Conservation (phyloP, 2,329 filamentous ascomycete species). For the Fusarium papillatum region DNA sequence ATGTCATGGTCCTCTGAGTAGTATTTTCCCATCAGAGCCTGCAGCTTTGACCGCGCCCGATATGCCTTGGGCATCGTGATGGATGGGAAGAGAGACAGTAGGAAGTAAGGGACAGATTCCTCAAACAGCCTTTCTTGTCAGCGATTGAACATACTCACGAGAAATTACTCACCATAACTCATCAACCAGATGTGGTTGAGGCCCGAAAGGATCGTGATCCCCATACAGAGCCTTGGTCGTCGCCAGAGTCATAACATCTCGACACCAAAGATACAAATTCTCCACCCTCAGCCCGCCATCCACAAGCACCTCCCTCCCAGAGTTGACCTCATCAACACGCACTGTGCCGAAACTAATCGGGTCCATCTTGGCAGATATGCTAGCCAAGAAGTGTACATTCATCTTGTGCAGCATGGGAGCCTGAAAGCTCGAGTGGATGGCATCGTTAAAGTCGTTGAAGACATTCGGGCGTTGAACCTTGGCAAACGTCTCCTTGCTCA, state of each 20-base stretch:
- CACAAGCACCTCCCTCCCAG: constrained; percentile 21
- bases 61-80: constrained; percentile 48
- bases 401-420: constrained; percentile 50
- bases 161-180: constrained; percentile 33
- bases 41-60: constrained; percentile 41
- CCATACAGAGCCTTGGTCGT: constrained; percentile 58
- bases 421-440: constrained; percentile 49
- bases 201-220: constrained; percentile 55
- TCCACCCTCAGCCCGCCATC: constrained; percentile 45
- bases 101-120: constrained; percentile 39
- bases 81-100: constrained; percentile 48
- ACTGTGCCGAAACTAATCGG: constrained; percentile 20
- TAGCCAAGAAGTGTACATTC: constrained; percentile 33
- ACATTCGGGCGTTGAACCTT: constrained; percentile 29
- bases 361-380: constrained; percentile 26
- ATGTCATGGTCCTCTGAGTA: constrained; percentile 46
- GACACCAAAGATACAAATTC: constrained; percentile 55
- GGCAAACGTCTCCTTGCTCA: constrained; percentile 47
- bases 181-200: constrained; percentile 32
- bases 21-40: constrained; percentile 46
- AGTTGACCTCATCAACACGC: constrained; percentile 2
- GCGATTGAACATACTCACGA: neutral
- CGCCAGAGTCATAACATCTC: constrained; percentile 53
- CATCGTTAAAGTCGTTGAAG: constrained; percentile 47
- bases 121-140: constrained; percentile 39